Evolutionary conservation across 2,329 filamentous ascomycete genomes (phyloP).

Genomic region (Ophiostoma sp.): DNA sequence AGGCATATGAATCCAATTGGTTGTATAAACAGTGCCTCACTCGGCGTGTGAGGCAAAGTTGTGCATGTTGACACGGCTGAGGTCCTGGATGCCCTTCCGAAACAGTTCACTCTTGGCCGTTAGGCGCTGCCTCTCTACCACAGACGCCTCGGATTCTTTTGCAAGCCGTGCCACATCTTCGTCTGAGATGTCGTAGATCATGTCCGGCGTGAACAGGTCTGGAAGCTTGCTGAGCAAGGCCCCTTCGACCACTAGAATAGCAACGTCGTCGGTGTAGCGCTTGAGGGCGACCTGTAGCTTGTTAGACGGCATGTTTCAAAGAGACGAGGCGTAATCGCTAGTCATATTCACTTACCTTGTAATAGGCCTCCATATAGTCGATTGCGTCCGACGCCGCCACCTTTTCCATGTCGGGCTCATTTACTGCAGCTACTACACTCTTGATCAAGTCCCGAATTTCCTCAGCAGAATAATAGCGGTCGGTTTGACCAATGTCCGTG

Average conservation of each 20-base stretch:
- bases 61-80: neutral
- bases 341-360: neutral
- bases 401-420: neutral
- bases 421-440: neutral
- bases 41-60: no score
- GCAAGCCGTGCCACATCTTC: neutral
- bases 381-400: neutral
- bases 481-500: neutral
- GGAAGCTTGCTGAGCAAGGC: neutral
- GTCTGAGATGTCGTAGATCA: neutral
- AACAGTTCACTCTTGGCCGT: neutral
- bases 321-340: no score
- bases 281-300: neutral
- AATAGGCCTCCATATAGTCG: constrained; percentile 1
- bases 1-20: no score
- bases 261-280: neutral
- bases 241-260: neutral
- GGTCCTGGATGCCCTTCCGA: neutral
- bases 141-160: neutral
- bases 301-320: neutral
- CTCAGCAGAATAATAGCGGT: neutral
- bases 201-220: neutral
- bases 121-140: neutral
- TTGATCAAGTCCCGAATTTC: neutral
- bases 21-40: no score